Evolutionary conservation across 1,284 basidiomycete species (phyloP).

Genomic region (Cryptococcus floricola): DNA sequence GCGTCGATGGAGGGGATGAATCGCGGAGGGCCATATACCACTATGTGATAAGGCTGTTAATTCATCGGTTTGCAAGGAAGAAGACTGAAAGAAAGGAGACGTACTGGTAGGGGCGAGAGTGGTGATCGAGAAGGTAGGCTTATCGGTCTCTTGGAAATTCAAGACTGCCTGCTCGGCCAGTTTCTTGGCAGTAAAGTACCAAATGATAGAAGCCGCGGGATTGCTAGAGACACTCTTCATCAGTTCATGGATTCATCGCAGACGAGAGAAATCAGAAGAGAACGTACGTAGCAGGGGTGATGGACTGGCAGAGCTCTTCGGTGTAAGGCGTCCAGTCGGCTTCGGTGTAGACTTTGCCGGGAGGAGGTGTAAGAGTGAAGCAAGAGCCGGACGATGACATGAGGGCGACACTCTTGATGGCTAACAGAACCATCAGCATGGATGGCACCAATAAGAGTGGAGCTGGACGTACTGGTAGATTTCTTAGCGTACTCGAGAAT

Average conservation of each 20-base stretch:
- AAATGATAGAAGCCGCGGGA: too few relatives aligned
- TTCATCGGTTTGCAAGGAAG: too few relatives aligned
- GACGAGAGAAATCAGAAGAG: too few relatives aligned
- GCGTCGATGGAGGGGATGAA: slow-evolving; percentile 8
- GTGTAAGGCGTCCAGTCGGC: background rate
- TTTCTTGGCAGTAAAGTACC: slow-evolving; percentile 29
- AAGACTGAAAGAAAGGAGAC: background rate
- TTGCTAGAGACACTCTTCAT: too few relatives aligned
- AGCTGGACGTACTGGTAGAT: background rate
- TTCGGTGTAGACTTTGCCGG: slow-evolving; percentile 1
- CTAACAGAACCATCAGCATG: slow-evolving; percentile 13
- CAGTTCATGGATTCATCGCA: too few relatives aligned
- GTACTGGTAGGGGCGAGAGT: slow-evolving; percentile 5
- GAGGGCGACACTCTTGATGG: background rate
- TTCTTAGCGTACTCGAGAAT: too few relatives aligned
- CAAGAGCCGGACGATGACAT: slow-evolving; percentile 25
- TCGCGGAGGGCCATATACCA: slow-evolving; percentile 26
- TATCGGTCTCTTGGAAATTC: slow-evolving; percentile 10
- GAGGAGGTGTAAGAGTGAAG: slow-evolving; percentile 11
- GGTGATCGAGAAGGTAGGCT: slow-evolving; percentile 13
- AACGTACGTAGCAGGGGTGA: too few relatives aligned
- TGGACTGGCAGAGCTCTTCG: background rate
- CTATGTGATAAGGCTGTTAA: slow-evolving; percentile 2
- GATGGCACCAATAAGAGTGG: slow-evolving; percentile 6
- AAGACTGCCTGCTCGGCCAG: slow-evolving; percentile 30